A percentile compares a stretch with the other conserved stretches of the same genome.
Evolutionary conservation across 768 basidiomycete genomes (phyloP).

Genomic region (Hebeloma cylindrosporum): DNA sequence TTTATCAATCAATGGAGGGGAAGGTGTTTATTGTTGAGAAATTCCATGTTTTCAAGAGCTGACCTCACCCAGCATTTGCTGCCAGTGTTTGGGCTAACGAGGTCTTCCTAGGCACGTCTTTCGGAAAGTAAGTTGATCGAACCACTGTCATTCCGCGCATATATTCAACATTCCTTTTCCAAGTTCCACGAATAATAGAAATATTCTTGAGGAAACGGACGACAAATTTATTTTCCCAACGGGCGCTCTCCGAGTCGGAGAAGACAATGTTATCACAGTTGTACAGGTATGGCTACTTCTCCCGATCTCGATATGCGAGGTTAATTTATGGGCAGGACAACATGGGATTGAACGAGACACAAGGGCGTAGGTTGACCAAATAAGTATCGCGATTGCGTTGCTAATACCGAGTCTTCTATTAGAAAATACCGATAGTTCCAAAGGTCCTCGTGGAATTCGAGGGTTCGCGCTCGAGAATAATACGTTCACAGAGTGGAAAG

Average conservation of each 20-base stretch:
- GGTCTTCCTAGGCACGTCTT: conserved; percentile 68
- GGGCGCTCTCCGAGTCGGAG: conserved; percentile 46
- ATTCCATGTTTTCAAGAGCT: neutral
- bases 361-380: conserved; percentile 36
- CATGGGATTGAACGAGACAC: conserved; percentile 72
- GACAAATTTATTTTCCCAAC: conserved; percentile 62
- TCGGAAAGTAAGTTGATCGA: conserved; percentile 58
- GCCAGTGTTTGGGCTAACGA: conserved; percentile 82
- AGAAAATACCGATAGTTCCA: conserved; percentile 53
- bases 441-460: conserved; percentile 75
- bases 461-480: conserved; percentile 72
- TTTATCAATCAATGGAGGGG: conserved; percentile 78
- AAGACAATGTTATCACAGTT: conserved; percentile 77
- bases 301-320: neutral
- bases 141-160: neutral
- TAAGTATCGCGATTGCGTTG: neutral
- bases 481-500: conserved; percentile 61
- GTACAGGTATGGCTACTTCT: conserved; percentile 52
- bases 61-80: conserved; percentile 60
- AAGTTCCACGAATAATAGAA: conserved; percentile 66
- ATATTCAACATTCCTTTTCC: neutral
- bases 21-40: conserved; percentile 41
- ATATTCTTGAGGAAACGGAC: conserved; percentile 66
- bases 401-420: neutral
- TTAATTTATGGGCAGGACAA: conserved; percentile 54